These are phyloP conservation scores for Candolleomyces efflorescens DNA, from an alignment of 768 basidiomycete species.

Conservation along the genomic window DNA sequence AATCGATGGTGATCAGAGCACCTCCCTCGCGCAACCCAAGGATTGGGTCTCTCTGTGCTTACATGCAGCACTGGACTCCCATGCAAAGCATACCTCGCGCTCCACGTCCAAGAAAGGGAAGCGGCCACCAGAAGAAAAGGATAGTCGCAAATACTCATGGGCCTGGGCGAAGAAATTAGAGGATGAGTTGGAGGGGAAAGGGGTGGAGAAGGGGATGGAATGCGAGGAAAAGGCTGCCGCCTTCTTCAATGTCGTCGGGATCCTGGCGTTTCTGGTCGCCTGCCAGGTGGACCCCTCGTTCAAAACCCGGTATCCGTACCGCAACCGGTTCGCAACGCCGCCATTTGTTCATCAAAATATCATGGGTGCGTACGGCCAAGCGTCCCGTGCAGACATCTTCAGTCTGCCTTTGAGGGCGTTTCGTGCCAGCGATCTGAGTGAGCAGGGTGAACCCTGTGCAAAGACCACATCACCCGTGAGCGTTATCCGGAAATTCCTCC, in stretches of 20 bases:
- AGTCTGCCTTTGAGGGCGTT: not conserved
- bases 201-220: not conserved
- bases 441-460: no score
- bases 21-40: not conserved
- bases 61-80: not conserved
- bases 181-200: no score
- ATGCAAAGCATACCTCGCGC: not conserved
- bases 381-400: not conserved
- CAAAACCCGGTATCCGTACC: not conserved
- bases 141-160: no score
- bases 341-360: not conserved
- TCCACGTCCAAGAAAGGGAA: not conserved
- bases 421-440: no score
- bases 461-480: no score
- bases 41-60: not conserved
- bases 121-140: not conserved
- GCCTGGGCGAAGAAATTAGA: not conserved
- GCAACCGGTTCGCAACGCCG: not conserved
- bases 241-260: not conserved
- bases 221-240: not conserved
- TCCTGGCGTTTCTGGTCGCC: not conserved
- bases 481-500: no score
- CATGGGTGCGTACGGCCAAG: not conserved
- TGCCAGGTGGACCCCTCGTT: not conserved
- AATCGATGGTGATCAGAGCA: not conserved